A percentile compares a stretch with the other conserved stretches of the same genome.
These are phyloP conservation scores for Alternaria brassicicola DNA, from an alignment of 2,329 filamentous ascomycete species.

Conservation along the genomic window DNA sequence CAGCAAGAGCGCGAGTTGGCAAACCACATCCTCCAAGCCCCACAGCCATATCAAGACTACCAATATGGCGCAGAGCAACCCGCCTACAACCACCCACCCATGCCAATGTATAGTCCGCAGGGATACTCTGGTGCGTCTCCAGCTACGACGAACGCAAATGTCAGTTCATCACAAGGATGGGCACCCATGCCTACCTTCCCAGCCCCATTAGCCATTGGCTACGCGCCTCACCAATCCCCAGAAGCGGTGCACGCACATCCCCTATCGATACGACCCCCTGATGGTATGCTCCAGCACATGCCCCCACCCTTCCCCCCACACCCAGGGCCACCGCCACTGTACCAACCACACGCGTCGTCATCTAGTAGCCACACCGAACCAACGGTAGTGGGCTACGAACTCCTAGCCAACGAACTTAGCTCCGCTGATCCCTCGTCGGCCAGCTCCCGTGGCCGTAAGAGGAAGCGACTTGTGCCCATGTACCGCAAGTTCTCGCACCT, in stretches of 20 bases:
- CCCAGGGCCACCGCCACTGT: conserved; percentile 34
- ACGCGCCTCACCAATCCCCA: conserved; percentile 32
- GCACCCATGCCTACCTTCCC: conserved; percentile 31
- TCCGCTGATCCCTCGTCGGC: conserved; percentile 15
- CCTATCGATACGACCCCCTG: conserved; percentile 29
- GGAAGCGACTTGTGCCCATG: conserved; percentile 59
- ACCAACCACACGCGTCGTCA: conserved; percentile 29
- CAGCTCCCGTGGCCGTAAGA: conserved; percentile 19
- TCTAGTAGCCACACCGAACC: conserved; percentile 34
- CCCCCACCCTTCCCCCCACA: conserved; percentile 28
- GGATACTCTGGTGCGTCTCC: conserved; percentile 36
- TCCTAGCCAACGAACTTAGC: conserved; percentile 46
- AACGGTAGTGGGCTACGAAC: conserved; percentile 48
- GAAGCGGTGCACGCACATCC: conserved; percentile 29
- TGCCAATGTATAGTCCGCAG: conserved; percentile 39
- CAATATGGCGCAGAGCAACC: conserved; percentile 36
- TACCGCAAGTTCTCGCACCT: conserved; percentile 83
- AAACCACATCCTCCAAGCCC: conserved; percentile 45
- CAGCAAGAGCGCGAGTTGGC: conserved; percentile 43
- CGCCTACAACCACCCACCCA: conserved; percentile 27
- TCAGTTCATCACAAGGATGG: conserved; percentile 30
- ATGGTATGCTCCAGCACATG: conserved; percentile 19
- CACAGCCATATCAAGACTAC: conserved; percentile 43
- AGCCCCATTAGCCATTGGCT: conserved; percentile 33
- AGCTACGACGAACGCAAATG: conserved; percentile 23